These are phyloP conservation scores for Lenzites betulinus DNA, from an alignment of 768 basidiomycete genomes.

Conservation along the genomic window DNA sequence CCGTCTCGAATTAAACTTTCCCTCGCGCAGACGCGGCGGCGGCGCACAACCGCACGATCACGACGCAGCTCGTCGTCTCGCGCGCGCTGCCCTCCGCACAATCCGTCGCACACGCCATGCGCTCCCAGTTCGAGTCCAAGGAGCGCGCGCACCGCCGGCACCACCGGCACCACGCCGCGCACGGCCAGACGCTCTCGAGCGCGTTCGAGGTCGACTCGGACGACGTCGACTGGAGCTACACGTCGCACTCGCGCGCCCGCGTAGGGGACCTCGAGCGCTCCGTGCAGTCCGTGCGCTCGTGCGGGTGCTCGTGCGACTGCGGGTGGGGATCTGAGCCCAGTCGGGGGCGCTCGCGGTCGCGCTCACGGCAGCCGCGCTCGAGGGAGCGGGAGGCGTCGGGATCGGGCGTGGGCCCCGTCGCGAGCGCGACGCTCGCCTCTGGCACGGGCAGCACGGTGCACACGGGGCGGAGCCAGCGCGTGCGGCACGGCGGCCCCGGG, in stretches of 20 bases:
- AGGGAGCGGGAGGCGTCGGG: background rate
- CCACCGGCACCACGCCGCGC: background rate
- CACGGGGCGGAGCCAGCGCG: background rate
- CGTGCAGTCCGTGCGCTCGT: background rate
- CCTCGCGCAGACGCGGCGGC: constrained; percentile 23
- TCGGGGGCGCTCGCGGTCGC: background rate
- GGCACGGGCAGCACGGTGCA: background rate
- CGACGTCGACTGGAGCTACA: constrained; percentile 10
- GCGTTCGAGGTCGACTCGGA: constrained; percentile 8
- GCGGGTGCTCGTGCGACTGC: background rate
- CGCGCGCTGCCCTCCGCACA: constrained; percentile 16
- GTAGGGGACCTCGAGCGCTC: background rate
- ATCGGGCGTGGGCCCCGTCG: background rate
- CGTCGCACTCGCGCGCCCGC: background rate
- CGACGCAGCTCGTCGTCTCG: constrained; percentile 20
- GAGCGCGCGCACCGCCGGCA: background rate
- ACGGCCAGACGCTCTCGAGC: background rate
- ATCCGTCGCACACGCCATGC: constrained; percentile 24
- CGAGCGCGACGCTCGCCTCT: background rate
- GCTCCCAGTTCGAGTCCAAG: constrained; percentile 22
- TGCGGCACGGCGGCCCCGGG: no score
- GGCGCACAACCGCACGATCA: constrained; percentile 19
- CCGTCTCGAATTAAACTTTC: no score
- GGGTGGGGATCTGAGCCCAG: background rate
- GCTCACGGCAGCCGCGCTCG: background rate